A percentile compares a stretch with the other conserved stretches of the same genome.
phyloP scores from a whole-genome alignment of 805 yeast genomes.

The Candida khao-thaluensis region DNA sequence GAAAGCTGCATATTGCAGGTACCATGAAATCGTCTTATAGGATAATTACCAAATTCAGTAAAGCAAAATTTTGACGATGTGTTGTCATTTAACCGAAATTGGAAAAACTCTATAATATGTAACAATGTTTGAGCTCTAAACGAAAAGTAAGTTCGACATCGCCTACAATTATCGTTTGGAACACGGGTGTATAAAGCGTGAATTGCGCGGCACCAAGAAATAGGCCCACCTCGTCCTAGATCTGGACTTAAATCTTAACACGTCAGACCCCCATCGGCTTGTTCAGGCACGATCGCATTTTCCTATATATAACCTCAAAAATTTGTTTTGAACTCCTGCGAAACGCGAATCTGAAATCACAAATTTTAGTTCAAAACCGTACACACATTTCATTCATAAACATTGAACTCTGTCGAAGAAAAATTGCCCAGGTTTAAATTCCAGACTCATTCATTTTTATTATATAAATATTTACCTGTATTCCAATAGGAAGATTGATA shows the following conservation, averaged over 20 bases:
- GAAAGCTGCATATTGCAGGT: no score
- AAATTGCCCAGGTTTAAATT: no score
- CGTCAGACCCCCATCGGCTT: no score
- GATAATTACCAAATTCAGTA: no score
- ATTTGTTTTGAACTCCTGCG: conserved; percentile 4
- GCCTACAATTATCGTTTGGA: neutral
- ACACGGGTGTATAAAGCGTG: neutral
- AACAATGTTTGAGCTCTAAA: neutral
- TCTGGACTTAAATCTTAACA: no score
- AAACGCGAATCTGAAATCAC: neutral
- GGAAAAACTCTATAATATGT: no score
- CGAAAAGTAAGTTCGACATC: conserved; percentile 1
- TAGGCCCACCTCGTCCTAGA: no score
- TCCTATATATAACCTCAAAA: conserved; percentile 1
- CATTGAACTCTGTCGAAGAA: neutral
- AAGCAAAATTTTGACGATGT: no score
- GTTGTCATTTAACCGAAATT: neutral
- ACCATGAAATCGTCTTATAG: no score
- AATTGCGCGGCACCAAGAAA: no score
- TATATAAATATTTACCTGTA: conserved; percentile 1
- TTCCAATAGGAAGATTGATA: no score
- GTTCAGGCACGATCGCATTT: no score
- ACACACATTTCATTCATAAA: conserved; percentile 2
- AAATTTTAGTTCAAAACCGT: conserved; percentile 1
- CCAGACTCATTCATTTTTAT: conserved; percentile 3